Evolutionary conservation across 179 eudicot genomes (phyloP), one percentile per base, ranked within the genome.

Genomic region (Silene vulgaris): DNA sequence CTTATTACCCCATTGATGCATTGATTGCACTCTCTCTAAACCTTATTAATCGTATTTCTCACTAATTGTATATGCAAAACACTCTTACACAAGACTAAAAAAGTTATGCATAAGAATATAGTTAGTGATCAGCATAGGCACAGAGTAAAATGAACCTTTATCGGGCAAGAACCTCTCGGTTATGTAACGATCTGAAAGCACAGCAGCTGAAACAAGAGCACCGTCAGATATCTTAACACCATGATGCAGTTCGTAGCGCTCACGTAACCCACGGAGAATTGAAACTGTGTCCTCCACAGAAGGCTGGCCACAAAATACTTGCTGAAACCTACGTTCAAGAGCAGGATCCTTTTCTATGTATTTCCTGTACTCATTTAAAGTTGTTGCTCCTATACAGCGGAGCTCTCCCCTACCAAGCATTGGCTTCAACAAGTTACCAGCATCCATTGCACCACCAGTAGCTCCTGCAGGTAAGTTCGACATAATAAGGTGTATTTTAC

Each of bases 351-450:
- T 93, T 81, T 93, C 98, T 43, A 93, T 87, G 78, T 93, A 93
- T 80, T 91, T 93, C 75, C 98, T 84, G 71, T 93, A 93, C 84
- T 93, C 98, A 35, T 84, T 91, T 70, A 93, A 81, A 26, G 98
- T 93, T 17, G 98, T 93, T 75, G 98, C 98, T 65, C 98, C 98
- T 65, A 93, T 88, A 81, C 98, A 93, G 52, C 98, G 86, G 20
- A 94, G 92, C 80, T 94, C 98, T 74, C 98, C 98, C 9, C 98
- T 88, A 29, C 98, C 98, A 65, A 94, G 92, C 97, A 95, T 92
- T 40, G 97, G 99, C 79, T 92, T 95, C 75, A 92, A 77, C 82
- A 95, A 79, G 80, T 92, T 92, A 56, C 96, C 93, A 45, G 96
- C 96, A 88, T 92, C 99, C 99, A 92, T 85, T 61, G 97, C 95